Evolutionary conservation across 208 protist genomes (phyloP).

Genomic region (Trypanosomatidae sp.): DNA sequence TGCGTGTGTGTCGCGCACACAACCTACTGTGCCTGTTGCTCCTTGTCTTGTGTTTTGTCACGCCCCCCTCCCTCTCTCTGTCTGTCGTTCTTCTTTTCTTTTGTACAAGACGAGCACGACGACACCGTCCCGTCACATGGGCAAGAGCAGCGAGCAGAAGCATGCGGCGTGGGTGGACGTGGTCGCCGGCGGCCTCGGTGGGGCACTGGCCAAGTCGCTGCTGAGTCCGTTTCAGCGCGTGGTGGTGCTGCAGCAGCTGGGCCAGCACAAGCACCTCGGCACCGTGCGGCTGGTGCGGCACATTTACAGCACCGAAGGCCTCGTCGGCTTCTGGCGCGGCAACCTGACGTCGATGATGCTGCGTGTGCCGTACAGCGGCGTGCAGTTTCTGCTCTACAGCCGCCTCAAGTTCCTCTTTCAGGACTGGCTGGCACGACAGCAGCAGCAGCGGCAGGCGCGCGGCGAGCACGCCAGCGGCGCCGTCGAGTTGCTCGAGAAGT

Average conservation of each 20-base stretch:
- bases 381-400: constrained; percentile 78
- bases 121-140: no score
- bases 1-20: no score
- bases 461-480: neutral
- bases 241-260: constrained; percentile 76
- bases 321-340: constrained; percentile 76
- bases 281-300: constrained; percentile 20
- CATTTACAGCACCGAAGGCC: constrained; percentile 44
- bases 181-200: constrained; percentile 60
- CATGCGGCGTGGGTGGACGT: constrained; percentile 69
- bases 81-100: neutral
- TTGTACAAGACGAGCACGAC: neutral
- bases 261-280: constrained; percentile 37
- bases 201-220: constrained; percentile 62
- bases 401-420: constrained; percentile 72
- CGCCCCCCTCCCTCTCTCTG: neutral
- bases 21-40: no score
- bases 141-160: constrained; percentile 52
- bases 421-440: constrained; percentile 18
- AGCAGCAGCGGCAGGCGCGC: neutral
- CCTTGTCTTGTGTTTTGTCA: neutral
- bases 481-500: constrained; percentile 38
- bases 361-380: constrained; percentile 78
- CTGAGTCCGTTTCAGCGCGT: constrained; percentile 77
- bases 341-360: constrained; percentile 85